Base-by-base conservation (phyloP, 192 early-diverging fungal genomes). In the Phlyctochytrium planicorne region DNA sequence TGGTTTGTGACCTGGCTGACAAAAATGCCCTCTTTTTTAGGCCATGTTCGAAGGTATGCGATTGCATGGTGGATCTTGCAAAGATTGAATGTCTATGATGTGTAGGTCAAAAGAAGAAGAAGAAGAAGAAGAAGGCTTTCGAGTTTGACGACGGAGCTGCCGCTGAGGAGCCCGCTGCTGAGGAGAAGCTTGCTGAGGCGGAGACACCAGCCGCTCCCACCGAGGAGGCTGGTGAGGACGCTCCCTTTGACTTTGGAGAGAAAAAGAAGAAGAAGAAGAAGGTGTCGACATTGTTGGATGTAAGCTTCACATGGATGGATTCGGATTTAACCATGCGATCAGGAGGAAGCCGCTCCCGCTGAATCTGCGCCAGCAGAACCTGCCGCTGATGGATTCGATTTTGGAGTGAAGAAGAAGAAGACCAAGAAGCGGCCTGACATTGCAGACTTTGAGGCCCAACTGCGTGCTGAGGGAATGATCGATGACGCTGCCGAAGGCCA, bases 231-330 rank as follows among this genome's bases (percentile, higher is more conserved):
- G 70, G 20, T 20, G 59, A 34, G n/a, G 62, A 55, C 3, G 69
- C 59, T 53, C 23, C 31, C 55, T 72, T 72, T 66, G 67, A 89
- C 79, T 91, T 93, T 78, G 90, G 80, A 56, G 89, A 91, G 67
- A 82, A 90, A 80, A 94, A 94, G 72, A 93, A 93, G 85, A 93
- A 93, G 73, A 92, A 92, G 80, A 92, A 92, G 76, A 91, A 91
- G 84, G 64, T 59, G 24, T 75, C 79, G 72, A 88, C 88, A 73
- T 71, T 73, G 1, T 52, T 61, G 3, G 37, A 74, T 55, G 80
- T 50, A 16, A 60, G 16, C n/a, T n/a, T n/a, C n/a, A n/a, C 0
- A 25, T 57, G 12, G 64, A 12, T 67, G 14, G n/a, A 69, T 67
- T 16, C n/a, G 17, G 17, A 67, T 67, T 60, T 59, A 52, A 33